Conservation (phyloP, 2,329 filamentous ascomycete species). For the Zymoseptoria pseudotritici region DNA sequence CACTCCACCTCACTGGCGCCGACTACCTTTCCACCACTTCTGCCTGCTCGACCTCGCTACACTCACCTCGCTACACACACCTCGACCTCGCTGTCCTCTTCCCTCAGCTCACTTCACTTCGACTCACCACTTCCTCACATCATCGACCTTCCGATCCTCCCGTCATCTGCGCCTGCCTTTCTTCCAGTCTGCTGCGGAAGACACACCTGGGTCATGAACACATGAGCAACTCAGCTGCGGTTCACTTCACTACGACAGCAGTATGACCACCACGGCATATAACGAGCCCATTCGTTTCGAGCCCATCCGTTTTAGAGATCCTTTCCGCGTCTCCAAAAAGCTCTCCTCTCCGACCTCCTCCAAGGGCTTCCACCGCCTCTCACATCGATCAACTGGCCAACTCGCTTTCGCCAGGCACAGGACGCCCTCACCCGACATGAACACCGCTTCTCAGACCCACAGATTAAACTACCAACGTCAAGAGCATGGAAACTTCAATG, state of each 20-base stretch:
- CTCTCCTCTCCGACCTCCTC: slow-evolving; percentile 8
- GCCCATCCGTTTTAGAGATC: slow-evolving; percentile 27
- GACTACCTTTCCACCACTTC: neutral
- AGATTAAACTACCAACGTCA: slow-evolving; percentile 19
- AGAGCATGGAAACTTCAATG: slow-evolving; percentile 23
- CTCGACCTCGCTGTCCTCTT: slow-evolving; percentile 44
- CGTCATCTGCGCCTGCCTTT: neutral
- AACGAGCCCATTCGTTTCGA: neutral
- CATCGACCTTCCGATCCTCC: neutral
- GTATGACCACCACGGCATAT: slow-evolving; percentile 10
- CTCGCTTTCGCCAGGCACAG: slow-evolving; percentile 15
- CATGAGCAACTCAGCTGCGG: too few relatives aligned
- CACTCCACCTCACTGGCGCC: slow-evolving; percentile 44
- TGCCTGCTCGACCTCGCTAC: slow-evolving; percentile 24
- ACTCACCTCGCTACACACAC: slow-evolving; percentile 46
- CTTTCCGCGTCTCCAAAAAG: slow-evolving; percentile 26
- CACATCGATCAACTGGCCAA: slow-evolving; percentile 15
- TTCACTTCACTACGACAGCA: slow-evolving; percentile 1
- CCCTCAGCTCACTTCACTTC: slow-evolving; percentile 26
- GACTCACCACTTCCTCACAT: slow-evolving; percentile 1
- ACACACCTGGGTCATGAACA: neutral
- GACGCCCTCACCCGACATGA: slow-evolving; percentile 33
- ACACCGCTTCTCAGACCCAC: slow-evolving; percentile 17
- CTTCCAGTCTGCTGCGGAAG: slow-evolving; percentile 10
- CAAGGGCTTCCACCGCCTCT: slow-evolving; percentile 4